Evolutionary conservation across 2,329 filamentous ascomycete species (phyloP).

Genomic region (Corinectria fuckeliana): DNA sequence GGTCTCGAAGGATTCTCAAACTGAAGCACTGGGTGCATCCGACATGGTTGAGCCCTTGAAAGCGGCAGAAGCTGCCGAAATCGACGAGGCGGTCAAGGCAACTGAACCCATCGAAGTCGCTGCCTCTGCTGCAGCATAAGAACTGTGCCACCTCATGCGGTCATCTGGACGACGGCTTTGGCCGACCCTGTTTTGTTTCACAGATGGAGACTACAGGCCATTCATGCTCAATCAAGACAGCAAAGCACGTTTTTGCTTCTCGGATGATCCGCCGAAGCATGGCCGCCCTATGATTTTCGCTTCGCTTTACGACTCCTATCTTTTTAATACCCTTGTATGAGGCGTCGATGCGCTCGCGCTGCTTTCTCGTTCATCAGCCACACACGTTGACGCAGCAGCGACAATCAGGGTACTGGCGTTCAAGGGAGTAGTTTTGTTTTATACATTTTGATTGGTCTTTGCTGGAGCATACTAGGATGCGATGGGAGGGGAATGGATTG

Average conservation of each 20-base stretch:
- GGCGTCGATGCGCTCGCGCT: slow-evolving; percentile 32
- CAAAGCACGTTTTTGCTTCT: not conserved
- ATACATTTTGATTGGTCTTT: slow-evolving; percentile 13
- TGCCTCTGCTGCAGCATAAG: slow-evolving; percentile 24
- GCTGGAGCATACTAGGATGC: slow-evolving; percentile 23
- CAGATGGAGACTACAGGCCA: not conserved
- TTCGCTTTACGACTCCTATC: slow-evolving; percentile 35
- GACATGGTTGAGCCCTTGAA: slow-evolving; percentile 20
- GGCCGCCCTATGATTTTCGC: slow-evolving; percentile 21
- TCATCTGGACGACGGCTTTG: not conserved
- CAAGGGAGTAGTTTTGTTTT: slow-evolving; percentile 22
- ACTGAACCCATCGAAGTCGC: slow-evolving; percentile 14
- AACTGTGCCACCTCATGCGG: slow-evolving; percentile 9
- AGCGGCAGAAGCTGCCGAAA: slow-evolving; percentile 15
- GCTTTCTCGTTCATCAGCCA: slow-evolving; percentile 30
- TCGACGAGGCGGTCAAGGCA: not conserved
- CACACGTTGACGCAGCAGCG: slow-evolving; percentile 31
- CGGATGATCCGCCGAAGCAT: slow-evolving; percentile 10
- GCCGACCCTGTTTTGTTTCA: not conserved
- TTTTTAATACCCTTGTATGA: slow-evolving; percentile 41
- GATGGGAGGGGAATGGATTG: slow-evolving; percentile 23
- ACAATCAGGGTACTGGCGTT: slow-evolving; percentile 34
- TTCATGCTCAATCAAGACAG: not conserved
- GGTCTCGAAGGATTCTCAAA: not conserved
- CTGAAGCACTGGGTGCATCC: not conserved